These are phyloP conservation scores for Neonectria magnoliae DNA, from an alignment of 2,329 filamentous ascomycete genomes.

Conservation along the genomic window DNA sequence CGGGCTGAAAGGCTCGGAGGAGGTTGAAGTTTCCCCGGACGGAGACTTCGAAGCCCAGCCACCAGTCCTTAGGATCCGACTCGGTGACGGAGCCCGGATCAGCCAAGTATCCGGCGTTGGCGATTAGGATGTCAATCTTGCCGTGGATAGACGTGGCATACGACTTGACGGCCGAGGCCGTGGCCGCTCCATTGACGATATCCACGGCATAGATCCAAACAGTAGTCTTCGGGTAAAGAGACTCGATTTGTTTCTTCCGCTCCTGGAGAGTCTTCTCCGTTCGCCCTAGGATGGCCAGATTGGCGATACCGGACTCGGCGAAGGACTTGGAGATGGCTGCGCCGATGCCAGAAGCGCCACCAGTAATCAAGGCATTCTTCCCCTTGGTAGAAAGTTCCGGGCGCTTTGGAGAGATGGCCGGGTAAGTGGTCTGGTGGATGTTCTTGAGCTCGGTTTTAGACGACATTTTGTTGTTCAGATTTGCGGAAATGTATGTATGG, in stretches of 20 bases:
- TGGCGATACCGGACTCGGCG: conserved; percentile 50
- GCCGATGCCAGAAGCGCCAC: conserved; percentile 70
- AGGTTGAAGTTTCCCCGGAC: conserved; percentile 45
- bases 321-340: conserved; percentile 70
- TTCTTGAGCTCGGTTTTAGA: conserved; percentile 17
- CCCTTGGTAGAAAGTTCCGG: conserved; percentile 51
- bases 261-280: conserved; percentile 45
- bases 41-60: conserved; percentile 44
- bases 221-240: conserved; percentile 65
- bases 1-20: conserved; percentile 40
- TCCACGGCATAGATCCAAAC: conserved; percentile 46
- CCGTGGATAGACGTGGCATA: conserved; percentile 37
- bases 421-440: conserved; percentile 41
- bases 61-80: conserved; percentile 38
- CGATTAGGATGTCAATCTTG: conserved; percentile 51
- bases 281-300: conserved; percentile 54
- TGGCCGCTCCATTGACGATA: conserved; percentile 43
- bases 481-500: not conserved
- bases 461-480: conserved; percentile 18
- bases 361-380: conserved; percentile 70
- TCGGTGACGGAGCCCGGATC: conserved; percentile 23
- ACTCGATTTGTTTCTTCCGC: conserved; percentile 45
- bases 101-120: conserved; percentile 44
- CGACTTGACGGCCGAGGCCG: conserved; percentile 21
- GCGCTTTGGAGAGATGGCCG: conserved; percentile 45